These are phyloP conservation scores for Hypoxylon sp. DNA, from an alignment of 2,329 filamentous ascomycete species.

Conservation along the genomic window DNA sequence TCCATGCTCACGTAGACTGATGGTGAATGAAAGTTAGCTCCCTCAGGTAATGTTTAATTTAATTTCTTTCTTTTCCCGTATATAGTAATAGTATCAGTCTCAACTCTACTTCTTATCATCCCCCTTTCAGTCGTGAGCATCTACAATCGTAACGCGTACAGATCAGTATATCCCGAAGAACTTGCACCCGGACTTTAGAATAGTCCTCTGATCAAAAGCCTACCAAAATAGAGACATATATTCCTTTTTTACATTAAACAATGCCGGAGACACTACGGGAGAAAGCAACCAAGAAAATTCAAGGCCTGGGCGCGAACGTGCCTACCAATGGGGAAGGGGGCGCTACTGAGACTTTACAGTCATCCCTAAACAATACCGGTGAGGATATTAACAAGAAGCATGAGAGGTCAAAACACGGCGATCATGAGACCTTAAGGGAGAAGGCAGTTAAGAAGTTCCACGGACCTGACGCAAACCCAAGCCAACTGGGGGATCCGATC, in stretches of 20 bases:
- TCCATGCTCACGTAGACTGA: constrained; percentile 3
- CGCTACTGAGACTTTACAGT: constrained; percentile 13
- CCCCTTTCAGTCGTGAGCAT: background rate
- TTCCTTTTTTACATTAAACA: background rate
- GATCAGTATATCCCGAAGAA: background rate
- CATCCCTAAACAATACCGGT: constrained; percentile 1
- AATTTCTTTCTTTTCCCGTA: constrained; percentile 12
- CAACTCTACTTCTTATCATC: background rate
- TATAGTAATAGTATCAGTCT: background rate
- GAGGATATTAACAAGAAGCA: background rate
- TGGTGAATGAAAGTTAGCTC: constrained; percentile 5
- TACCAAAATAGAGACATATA: background rate
- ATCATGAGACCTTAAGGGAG: constrained; percentile 39
- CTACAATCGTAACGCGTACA: background rate
- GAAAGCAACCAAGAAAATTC: constrained; percentile 49
- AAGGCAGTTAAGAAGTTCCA: constrained; percentile 43
- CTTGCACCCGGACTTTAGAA: background rate
- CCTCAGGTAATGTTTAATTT: constrained; percentile 23
- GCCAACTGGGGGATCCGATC: constrained; percentile 46
- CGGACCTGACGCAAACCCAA: constrained; percentile 46
- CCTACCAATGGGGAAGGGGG: constrained; percentile 50
- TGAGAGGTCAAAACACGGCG: background rate
- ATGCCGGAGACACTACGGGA: constrained; percentile 51
- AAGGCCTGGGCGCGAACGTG: constrained; percentile 50
- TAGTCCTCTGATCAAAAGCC: background rate